Base-by-base conservation (phyloP, 1,139 yeast genomes). In the Sugiyamaella japonica region DNA sequence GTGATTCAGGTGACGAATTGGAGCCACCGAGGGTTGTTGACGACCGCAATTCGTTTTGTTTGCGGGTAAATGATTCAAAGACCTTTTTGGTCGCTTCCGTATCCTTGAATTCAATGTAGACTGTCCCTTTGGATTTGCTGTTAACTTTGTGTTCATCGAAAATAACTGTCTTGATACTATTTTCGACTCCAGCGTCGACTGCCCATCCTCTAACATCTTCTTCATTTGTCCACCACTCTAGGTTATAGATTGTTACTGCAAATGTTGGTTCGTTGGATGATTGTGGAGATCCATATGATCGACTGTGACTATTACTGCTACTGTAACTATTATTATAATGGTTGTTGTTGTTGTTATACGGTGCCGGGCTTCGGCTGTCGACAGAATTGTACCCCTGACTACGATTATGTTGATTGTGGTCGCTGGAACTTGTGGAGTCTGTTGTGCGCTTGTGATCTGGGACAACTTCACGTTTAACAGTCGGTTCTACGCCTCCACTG, bases 181-280 rank as follows among this genome's bases (percentile, higher is more conserved):
- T 56, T 41, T 67, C 71, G 9, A 49, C 52, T 9, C 56, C 59
- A 8, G 64, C 62, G 31, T 60, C 65, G 8, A 63, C 69, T 0
- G 64, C 66, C 63, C 68, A 66, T 2, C 66, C 69, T 10, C 72
- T 61, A 9, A 68, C 66, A n/a, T 68, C 70, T 47, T 69, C 72
- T 50, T 69, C 72, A 10, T 60, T 63, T 6, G 63, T 62, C 70
- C 70, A 67, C 72, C 72, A 69, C 44, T 67, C 66, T 25, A 69
- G 55, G 16, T 67, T 65, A 23, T 58, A 52, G 31, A 67, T 58
- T 20, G 56, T 38, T 31, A 67, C 36, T 29, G 53, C 53, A 13
- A 31, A 16, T 9, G 52, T 31, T 13, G 52, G 52, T 9, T 39
- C 45, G 8, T 42, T 42, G 12, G 32, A 12, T 7, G 48, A 29